Base-by-base conservation (phyloP, 176 grass and related monocot genomes). In the Cenchrus fungigraminus region DNA sequence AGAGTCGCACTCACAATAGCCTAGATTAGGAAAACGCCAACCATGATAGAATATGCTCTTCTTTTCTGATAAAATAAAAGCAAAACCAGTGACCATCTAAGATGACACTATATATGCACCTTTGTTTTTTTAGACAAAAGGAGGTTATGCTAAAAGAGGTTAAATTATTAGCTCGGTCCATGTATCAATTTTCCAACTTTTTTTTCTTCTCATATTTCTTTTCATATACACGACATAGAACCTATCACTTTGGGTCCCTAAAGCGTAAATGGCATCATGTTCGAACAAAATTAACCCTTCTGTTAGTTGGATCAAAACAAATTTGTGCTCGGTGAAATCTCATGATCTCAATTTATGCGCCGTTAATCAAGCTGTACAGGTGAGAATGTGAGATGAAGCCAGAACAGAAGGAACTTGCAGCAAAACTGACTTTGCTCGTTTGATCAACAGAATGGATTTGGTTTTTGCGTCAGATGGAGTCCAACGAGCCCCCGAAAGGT, bases 131-230 rank as follows among this genome's bases (percentile, higher is more conserved):
- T 1, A 4, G 32, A 4, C 0, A 0, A 0, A 20, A 64, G 86
- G 66, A 78, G 28, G 46, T 78, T 20, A 58, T 73, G 53, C 49
- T 84, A 73, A 78, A 82, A 76, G 69, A 51, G 9, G 9, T 34
- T 57, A 64, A 37, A 85, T 72, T 70, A 90, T 90, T 77, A 85
- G 73, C 68, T 57, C 65, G 88, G 79, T n/a, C 78, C 82, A 50
- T 28, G 68, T 19, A 31, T 77, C 46, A 82, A 72, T 42, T 51
- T 52, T 51, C 46, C 6, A 9, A 12, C 9, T 12, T 51, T 51
- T 11, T 54, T 34, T 73, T 73, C n/a, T 54, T 55, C 29, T 67
- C 51, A 76, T 82, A 50, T 82, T 82, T 59, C 61, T 89, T 84
- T 89, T 68, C 51, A 25, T 25, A 17, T 84, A 68, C 58, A 79